Evolutionary conservation across 2,329 filamentous ascomycete genomes (phyloP), one percentile per base, ranked within the genome.

Genomic region (Colletotrichum sp.): DNA sequence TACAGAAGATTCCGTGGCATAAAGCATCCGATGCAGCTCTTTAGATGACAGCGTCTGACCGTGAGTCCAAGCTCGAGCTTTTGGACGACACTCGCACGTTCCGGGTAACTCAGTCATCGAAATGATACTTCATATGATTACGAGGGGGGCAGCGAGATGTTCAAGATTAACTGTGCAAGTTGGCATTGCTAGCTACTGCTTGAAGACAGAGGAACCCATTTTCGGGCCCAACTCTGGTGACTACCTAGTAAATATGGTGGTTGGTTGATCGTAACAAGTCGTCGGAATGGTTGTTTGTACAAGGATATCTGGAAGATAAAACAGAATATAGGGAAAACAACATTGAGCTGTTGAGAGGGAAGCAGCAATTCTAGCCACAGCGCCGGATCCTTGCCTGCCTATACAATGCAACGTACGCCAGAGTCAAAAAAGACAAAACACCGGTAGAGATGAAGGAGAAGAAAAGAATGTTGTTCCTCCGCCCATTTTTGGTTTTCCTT

Each of bases 131-230:
- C 34, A 36, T 27, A 52, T 48, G 58, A 25, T 60, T 52, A 58
- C 15, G 4, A 34, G 8, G 15, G 6, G 12, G 30, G n/a, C 12
- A 5, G n/a, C 7, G 6, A 22, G 12, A 58, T 36, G 27, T 64
- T 30, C 55, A 73, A 73, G 69, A 73, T 72, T 34, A 56, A 72
- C 32, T 56, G 12, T 73, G 64, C 55, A 58, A 56, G n/a, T 61
- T 61, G n/a, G 39, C 56, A 68, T 75, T 75, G 73, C 64, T 73
- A 48, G 60, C 48, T 55, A 77, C 61, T 69, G 34, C 36, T 43
- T 13, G 43, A 56, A 66, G 36, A 69, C 39, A 39, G n/a, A 74
- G 69, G 52, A 58, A 30, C 32, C 60, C 56, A n/a, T 13, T 18
- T 27, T n/a, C 27, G 3, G 9, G 16, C 2, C 56, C 16, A 30